Evolutionary conservation across 192 early-diverging fungal genomes (phyloP), one percentile per base, ranked within the genome.

Genomic region (Coemansia guatemalensis): DNA sequence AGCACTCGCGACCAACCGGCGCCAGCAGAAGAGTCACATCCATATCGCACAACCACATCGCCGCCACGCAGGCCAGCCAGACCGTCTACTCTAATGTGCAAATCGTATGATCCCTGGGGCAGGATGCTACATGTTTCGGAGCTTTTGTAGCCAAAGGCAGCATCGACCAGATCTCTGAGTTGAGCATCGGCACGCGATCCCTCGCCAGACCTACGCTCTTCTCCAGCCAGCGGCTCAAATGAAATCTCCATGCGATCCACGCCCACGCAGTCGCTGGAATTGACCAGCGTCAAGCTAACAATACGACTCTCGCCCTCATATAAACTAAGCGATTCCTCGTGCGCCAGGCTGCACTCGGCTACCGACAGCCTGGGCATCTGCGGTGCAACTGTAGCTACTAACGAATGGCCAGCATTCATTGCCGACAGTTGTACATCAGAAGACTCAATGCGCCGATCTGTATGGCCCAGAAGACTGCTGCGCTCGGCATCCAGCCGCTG

Each of bases 401-500:
- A 35, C 44, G 48, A 48, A 48, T 60, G 52, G 9, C 66, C 62
- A 3, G 62, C 29, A 26, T 72, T 74, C 60, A 67, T 58, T 1
- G 62, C 48, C 35, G 78, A 74, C 59, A 81, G 26, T 1, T 56
- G 68, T 39, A 57, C 61, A 1, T 55, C 51, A 21, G 62, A 29
- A 6, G 18, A 24, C 0, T 51, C 58, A 11, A 51, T 27, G 23
- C 62, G 64, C 22, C 29, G 50, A n/a, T 48, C 56, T 5, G 64
- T 18, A 0, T 12, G n/a, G 1, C 69, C 66, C 25, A 64, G n/a
- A 22, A 81, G 62, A 6, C 48, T 62, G 22, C 48, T 68, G 27
- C 63, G 68, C 60, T 81, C 78, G 11, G 65, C 55, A 11, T 68
- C 72, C 50, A 81, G 32, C 2, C 78, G 65, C 50, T 71, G 72